Conservation (phyloP, 1,139 yeast genomes). For the Wickerhamomyces sp. region DNA sequence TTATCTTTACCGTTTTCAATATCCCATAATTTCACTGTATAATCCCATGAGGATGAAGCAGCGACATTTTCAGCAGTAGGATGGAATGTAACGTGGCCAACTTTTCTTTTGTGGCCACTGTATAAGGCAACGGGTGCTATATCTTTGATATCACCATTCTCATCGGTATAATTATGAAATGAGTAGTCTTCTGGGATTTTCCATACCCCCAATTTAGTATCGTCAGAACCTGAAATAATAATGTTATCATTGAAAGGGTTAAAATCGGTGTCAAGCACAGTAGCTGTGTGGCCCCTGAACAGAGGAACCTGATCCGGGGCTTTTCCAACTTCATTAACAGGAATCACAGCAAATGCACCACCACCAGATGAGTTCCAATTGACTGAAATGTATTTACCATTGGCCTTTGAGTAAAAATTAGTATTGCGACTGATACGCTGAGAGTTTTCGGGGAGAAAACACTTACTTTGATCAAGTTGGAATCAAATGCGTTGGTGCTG, state of each 20-base stretch:
- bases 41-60: slow-evolving; percentile 88
- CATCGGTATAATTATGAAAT: slow-evolving; percentile 55
- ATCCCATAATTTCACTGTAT: slow-evolving; percentile 89
- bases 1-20: slow-evolving; percentile 68
- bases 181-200: slow-evolving; percentile 78
- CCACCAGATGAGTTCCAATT: slow-evolving; percentile 97
- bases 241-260: slow-evolving; percentile 80
- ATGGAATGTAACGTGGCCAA: slow-evolving; percentile 88
- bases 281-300: slow-evolving; percentile 93
- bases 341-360: slow-evolving; percentile 94
- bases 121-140: slow-evolving; percentile 65
- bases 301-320: slow-evolving; percentile 91
- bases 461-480: slow-evolving; percentile 63
- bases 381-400: slow-evolving; percentile 80
- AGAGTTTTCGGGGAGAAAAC: too few relatives aligned
- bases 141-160: slow-evolving; percentile 63
- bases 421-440: neutral
- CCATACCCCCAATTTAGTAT: slow-evolving; percentile 86
- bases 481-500: slow-evolving; percentile 94
- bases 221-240: slow-evolving; percentile 86
- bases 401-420: slow-evolving; percentile 33
- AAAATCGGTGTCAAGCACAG: slow-evolving; percentile 88
- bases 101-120: slow-evolving; percentile 87
- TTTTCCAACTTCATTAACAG: slow-evolving; percentile 83
- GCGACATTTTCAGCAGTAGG: slow-evolving; percentile 84